phyloP scores from a whole-genome alignment of 1,284 basidiomycete species.

The Salmacisia buchloeana region DNA sequence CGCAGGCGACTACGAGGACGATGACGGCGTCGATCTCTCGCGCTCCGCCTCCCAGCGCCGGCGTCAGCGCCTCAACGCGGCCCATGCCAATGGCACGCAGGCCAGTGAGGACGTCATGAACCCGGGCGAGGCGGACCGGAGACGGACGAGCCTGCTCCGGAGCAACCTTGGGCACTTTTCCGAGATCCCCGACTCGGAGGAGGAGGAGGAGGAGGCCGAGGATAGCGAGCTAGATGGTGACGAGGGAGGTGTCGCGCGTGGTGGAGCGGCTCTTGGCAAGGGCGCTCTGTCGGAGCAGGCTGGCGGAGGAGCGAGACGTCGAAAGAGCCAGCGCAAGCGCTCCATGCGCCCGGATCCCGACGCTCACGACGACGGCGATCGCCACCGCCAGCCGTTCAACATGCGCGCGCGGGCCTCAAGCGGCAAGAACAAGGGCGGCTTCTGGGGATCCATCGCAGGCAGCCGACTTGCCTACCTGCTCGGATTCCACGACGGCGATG shows the following conservation, averaged over 20 bases:
- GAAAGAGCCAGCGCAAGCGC: not conserved
- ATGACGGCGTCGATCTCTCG: constrained; percentile 18
- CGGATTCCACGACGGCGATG: constrained; percentile 6
- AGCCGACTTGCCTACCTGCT: not conserved
- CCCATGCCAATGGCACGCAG: too few species aligned
- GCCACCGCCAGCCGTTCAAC: too few species aligned
- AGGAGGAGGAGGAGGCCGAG: too few species aligned
- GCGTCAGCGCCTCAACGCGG: not conserved
- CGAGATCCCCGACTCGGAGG: too few species aligned
- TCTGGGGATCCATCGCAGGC: not conserved
- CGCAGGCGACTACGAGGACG: constrained; percentile 19
- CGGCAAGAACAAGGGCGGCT: too few species aligned
- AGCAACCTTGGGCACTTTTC: constrained; percentile 1
- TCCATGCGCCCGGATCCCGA: not conserved
- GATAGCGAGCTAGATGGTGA: not conserved
- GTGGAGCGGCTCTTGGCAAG: not conserved
- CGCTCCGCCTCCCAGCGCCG: not conserved
- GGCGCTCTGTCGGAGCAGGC: not conserved
- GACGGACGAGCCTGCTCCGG: constrained; percentile 1
- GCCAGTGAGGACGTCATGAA: not conserved
- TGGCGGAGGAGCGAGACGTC: not conserved
- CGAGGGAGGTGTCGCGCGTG: not conserved
- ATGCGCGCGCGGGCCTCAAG: too few species aligned
- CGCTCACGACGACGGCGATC: not conserved
- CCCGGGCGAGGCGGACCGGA: not conserved